Evolutionary conservation across 441 rosid species (phyloP), one percentile per base, ranked within the genome.

Genomic region (Populus trichocarpa): DNA sequence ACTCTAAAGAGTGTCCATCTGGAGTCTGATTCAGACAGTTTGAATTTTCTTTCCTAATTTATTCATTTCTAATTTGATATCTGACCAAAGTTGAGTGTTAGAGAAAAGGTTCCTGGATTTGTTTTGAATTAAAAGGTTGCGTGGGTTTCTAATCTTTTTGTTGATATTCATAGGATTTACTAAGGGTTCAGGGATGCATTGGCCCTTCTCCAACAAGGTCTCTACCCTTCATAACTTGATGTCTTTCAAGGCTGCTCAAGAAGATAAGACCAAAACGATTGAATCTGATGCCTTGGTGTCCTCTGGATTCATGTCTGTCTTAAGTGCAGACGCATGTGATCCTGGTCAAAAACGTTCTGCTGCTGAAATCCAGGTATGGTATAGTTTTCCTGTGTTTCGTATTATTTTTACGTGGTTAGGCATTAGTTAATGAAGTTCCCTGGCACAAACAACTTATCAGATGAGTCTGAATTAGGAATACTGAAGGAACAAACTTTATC

Each of bases 131-230:
- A 30, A 18, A 74, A 69, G 63, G 79, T 28, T 67, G n/a, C 23
- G 65, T 11, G 13, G 8, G 22, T 20, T 64, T 18, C 64, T 80
- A 46, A 28, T 77, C 36, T 50, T 64, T 32, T 64, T 69, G 63
- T 68, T 77, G 14, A 67, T 23, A 75, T 75, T 26, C 80, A 73
- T 78, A 90, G 88, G 89, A 68, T 85, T 83, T 72, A 40, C 71
- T 72, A 86, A 61, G 68, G 86, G 83, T 46, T 76, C 86, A 22
- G 87, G 82, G 61, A 74, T 81, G 6, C 89, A 79, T 63, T 85
- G 88, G 89, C 83, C 87, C 70, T 85, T 83, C 75, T 74, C 81
- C 46, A 86, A 82, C 77, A 84, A 84, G 82, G 84, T 84, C 67
- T 81, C 87, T 72, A 78, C 86, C n/a, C 77, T 82, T 75, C 79